phyloP scores from a whole-genome alignment of 208 protist genomes.

The Leishmania martiniquensis region DNA sequence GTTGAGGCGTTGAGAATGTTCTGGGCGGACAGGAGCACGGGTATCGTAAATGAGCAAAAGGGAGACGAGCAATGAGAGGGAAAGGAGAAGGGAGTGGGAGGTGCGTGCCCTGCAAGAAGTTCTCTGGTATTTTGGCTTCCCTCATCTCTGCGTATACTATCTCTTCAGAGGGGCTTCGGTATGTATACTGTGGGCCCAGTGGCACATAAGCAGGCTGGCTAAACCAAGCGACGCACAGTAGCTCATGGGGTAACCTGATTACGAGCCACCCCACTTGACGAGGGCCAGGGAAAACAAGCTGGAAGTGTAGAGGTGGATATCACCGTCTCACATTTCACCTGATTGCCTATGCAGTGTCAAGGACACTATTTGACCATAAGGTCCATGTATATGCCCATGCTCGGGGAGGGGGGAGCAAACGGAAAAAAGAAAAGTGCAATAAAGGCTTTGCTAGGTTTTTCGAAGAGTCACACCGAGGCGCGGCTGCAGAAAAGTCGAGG shows the following conservation, averaged over 20 bases:
- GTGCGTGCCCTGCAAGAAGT: not conserved
- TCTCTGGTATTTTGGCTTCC: not conserved
- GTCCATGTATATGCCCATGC: not conserved
- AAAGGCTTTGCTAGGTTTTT: not conserved
- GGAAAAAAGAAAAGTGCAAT: not conserved
- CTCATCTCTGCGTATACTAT: not conserved
- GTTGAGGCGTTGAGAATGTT: not conserved
- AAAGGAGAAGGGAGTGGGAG: not conserved
- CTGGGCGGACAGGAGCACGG: not conserved
- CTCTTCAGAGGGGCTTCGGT: not conserved
- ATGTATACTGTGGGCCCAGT: not conserved
- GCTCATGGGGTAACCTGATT: not conserved
- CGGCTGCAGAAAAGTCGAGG: not conserved
- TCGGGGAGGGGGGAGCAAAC: not conserved
- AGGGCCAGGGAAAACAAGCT: not conserved
- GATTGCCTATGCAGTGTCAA: not conserved
- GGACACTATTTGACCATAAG: conserved; percentile 1
- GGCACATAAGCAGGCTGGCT: not conserved
- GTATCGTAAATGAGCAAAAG: not conserved
- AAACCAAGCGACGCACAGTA: not conserved
- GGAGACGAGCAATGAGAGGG: not conserved
- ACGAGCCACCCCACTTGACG: not conserved
- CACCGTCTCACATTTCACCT: not conserved
- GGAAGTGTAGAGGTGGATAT: not conserved
- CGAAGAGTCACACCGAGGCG: not conserved